Evolutionary conservation across 2,329 filamentous ascomycete species (phyloP).

Genomic region (Teratosphaeria viscida): DNA sequence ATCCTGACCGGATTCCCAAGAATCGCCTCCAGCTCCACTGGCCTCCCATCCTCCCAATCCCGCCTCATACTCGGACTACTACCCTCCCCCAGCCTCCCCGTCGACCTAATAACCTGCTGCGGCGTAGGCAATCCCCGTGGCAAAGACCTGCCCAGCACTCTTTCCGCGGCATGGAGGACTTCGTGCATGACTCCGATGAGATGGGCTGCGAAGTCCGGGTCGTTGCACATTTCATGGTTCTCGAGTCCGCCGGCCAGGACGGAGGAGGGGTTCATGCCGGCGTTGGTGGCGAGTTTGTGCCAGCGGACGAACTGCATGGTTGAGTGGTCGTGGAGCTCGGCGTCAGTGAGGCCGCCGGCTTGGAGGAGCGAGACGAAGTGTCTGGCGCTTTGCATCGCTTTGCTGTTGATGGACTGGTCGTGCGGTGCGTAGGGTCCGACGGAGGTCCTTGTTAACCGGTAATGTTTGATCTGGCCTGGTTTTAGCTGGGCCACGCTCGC

Average conservation of each 20-base stretch:
- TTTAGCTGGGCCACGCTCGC: conserved; percentile 41
- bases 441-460: conserved; percentile 38
- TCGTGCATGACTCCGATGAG: conserved; percentile 37
- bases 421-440: conserved; percentile 40
- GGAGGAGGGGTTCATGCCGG: conserved; percentile 51
- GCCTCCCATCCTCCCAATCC: conserved; percentile 32
- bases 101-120: conserved; percentile 14
- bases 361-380: conserved; percentile 38
- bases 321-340: conserved; percentile 52
- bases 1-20: conserved; percentile 37
- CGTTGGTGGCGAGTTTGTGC: conserved; percentile 52
- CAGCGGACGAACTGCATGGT: conserved; percentile 50
- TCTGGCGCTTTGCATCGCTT: neutral
- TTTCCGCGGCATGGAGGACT: conserved; percentile 28
- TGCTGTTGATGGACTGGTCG: neutral
- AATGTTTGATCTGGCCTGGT: conserved; percentile 39
- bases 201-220: conserved; percentile 22
- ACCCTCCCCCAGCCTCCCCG: conserved; percentile 28
- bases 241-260: conserved; percentile 46
- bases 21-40: conserved; percentile 43
- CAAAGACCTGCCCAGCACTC: conserved; percentile 25
- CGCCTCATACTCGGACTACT: conserved; percentile 42
- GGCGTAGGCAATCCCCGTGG: neutral
- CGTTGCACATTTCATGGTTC: conserved; percentile 38
- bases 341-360: conserved; percentile 55